Base-by-base conservation (phyloP, 495 filamentous ascomycete species). In the Oidiodendron maius region DNA sequence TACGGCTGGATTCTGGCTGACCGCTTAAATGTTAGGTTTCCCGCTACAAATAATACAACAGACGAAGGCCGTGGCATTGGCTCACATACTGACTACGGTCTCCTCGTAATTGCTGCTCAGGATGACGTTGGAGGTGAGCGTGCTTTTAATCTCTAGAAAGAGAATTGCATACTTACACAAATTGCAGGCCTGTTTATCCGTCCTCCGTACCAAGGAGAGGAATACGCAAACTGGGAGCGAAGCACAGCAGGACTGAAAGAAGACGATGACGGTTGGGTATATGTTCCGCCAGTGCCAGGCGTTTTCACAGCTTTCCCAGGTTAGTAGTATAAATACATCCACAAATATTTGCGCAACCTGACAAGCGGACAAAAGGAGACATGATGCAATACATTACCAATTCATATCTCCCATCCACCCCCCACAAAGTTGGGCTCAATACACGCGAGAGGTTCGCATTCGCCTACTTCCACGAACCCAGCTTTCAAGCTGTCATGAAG, bases 401-500 rank as follows among this genome's bases (percentile, higher is more conserved):
- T 41, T 56, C 59, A 51, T 62, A 58, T 44, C 60, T 72, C 15
- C 63, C 53, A 2, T 68, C 69, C 11, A 72, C 68, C 0, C 67
- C 67, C 12, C 69, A 71, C 64, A 72, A 72, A 56, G 68, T 72
- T 36, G 69, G 65, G 12, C 62, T 72, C 32, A 71, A 72, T 52
- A 68, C 62, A 1, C 55, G 62, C 10, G 66, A 71, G 52, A 62
- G 68, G 1, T 72, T 60, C 44, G 57, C 64, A 0, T 62, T 66
- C 37, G 69, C 69, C 3, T 71, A 72, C 55, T 72, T 72, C 55
- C 69, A 72, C 52, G 69, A 72, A 51, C 69, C 69, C 2, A 69
- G 59, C 59, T 72, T 72, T 50, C 60, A 63, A 9, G 61, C 69
- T 11, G 63, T 70, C n/a, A 25, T 70, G 6, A 61, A 59, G 46